phyloP scores from a whole-genome alignment of 768 basidiomycete genomes.

The Termitomyces sp. region DNA sequence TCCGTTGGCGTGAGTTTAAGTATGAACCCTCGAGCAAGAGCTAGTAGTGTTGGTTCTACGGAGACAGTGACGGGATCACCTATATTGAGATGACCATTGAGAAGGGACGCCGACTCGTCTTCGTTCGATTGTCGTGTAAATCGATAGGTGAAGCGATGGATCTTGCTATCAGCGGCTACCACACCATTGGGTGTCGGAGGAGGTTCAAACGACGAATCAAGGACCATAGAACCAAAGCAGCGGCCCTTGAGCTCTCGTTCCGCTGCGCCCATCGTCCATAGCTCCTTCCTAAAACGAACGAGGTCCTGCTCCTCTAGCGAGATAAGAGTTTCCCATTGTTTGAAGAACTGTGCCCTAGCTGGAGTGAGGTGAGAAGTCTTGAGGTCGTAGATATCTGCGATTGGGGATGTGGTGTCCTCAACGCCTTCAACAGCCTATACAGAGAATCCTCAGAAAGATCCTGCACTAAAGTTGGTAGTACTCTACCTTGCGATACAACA shows the following conservation, averaged over 20 bases:
- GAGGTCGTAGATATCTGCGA: conserved; percentile 65
- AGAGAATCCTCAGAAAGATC: conserved; percentile 7
- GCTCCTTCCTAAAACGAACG: conserved; percentile 79
- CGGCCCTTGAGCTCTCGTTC: conserved; percentile 81
- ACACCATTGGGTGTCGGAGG: conserved; percentile 14
- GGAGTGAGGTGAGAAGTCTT: conserved; percentile 81
- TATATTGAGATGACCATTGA: conserved; percentile 73
- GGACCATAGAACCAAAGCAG: conserved; percentile 79
- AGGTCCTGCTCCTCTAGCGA: conserved; percentile 85
- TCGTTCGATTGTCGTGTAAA: conserved; percentile 42
- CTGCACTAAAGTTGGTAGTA: neutral
- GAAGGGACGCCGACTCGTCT: conserved; percentile 20
- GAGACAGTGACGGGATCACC: conserved; percentile 89
- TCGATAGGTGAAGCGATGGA: conserved; percentile 77
- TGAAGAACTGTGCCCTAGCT: conserved; percentile 74
- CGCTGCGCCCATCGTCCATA: conserved; percentile 86
- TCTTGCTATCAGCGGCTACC: conserved; percentile 42
- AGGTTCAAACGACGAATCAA: conserved; percentile 42
- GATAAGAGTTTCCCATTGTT: conserved; percentile 85
- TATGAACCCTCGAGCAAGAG: conserved; percentile 82
- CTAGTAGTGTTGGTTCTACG: conserved; percentile 82
- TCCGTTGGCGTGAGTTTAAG: conserved; percentile 59
- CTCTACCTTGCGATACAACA: conserved; percentile 86
- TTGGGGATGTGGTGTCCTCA: conserved; percentile 46
- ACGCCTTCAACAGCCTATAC: conserved; percentile 67